A percentile compares a stretch with the other conserved stretches of the same genome.
These are phyloP conservation scores for Sporothrix mexicana DNA, from an alignment of 2,329 filamentous ascomycete genomes.

Conservation along the genomic window DNA sequence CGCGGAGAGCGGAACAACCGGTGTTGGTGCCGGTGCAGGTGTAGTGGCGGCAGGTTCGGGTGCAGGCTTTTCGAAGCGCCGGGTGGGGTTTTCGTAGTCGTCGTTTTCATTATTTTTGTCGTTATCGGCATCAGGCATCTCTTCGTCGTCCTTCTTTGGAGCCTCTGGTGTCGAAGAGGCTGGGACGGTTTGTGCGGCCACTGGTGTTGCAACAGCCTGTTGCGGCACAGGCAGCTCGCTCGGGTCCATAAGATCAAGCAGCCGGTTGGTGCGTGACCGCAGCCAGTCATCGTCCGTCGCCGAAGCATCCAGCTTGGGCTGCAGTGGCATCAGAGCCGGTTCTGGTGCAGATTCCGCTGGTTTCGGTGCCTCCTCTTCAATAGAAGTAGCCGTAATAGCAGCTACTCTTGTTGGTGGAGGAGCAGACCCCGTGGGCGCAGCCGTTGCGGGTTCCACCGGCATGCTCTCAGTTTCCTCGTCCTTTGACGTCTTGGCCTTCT, in stretches of 20 bases:
- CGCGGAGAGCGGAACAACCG: slow-evolving; percentile 46
- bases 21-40: neutral
- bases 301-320: slow-evolving; percentile 30
- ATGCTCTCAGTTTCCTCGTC: neutral
- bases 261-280: slow-evolving; percentile 82
- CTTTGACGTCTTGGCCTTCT: slow-evolving; percentile 49
- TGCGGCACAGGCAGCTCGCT: slow-evolving; percentile 54
- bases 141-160: slow-evolving; percentile 34
- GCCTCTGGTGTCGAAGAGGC: neutral
- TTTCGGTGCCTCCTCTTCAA: slow-evolving; percentile 33
- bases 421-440: neutral
- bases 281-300: slow-evolving; percentile 89
- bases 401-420: slow-evolving; percentile 28
- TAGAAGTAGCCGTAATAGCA: slow-evolving; percentile 35
- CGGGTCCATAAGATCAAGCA: slow-evolving; percentile 83
- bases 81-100: slow-evolving; percentile 5
- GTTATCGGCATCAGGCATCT: slow-evolving; percentile 38
- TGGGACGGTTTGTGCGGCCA: slow-evolving; percentile 27
- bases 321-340: neutral
- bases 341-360: slow-evolving; percentile 11
- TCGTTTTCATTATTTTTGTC: slow-evolving; percentile 18
- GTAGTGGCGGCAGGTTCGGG: neutral
- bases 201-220: slow-evolving; percentile 33
- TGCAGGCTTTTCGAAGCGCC: slow-evolving; percentile 20
- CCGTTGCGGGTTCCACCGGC: slow-evolving; percentile 18